Conservation (phyloP, 2,329 filamentous ascomycete species). For the Oidium heveae region DNA sequence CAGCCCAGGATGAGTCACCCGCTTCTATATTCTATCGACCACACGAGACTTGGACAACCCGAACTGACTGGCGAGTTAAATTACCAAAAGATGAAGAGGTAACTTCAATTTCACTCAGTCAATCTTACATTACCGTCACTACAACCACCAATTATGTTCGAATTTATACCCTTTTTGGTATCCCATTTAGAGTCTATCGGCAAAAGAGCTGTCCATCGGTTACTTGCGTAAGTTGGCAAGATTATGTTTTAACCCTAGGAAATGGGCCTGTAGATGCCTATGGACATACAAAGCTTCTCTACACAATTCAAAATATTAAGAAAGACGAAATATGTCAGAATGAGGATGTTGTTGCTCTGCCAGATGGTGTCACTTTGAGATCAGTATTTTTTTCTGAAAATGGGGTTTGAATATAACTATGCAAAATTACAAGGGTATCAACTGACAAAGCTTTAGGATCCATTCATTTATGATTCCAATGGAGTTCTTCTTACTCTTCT, state of each 20-base stretch:
- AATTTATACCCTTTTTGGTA: constrained; percentile 77
- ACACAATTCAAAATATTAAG: constrained; percentile 88
- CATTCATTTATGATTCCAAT: constrained; percentile 84
- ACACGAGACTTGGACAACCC: constrained; percentile 85
- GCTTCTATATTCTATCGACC: constrained; percentile 88
- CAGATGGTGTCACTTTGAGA: constrained; percentile 45
- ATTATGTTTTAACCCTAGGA: constrained; percentile 89
- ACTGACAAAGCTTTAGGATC: constrained; percentile 31
- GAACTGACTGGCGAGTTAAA: constrained; percentile 71
- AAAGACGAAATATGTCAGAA: constrained; percentile 84
- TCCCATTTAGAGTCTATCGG: constrained; percentile 69
- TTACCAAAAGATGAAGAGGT: constrained; percentile 74
- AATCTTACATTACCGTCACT: constrained; percentile 72
- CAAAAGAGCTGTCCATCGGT: constrained; percentile 80
- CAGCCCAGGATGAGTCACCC: constrained; percentile 34
- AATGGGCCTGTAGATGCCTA: constrained; percentile 68
- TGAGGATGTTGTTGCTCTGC: constrained; percentile 71
- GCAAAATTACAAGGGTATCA: too few species aligned
- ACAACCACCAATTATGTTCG: constrained; percentile 75
- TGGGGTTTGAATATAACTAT: constrained; percentile 31
- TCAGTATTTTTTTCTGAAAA: constrained; percentile 79
- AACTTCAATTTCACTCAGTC: constrained; percentile 69
- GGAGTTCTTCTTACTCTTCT: constrained; percentile 70
- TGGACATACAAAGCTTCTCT: constrained; percentile 54
- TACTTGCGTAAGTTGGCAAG: constrained; percentile 77